Evolutionary conservation across 2,329 filamentous ascomycete genomes (phyloP).

Genomic region (Zasmidium cellare): DNA sequence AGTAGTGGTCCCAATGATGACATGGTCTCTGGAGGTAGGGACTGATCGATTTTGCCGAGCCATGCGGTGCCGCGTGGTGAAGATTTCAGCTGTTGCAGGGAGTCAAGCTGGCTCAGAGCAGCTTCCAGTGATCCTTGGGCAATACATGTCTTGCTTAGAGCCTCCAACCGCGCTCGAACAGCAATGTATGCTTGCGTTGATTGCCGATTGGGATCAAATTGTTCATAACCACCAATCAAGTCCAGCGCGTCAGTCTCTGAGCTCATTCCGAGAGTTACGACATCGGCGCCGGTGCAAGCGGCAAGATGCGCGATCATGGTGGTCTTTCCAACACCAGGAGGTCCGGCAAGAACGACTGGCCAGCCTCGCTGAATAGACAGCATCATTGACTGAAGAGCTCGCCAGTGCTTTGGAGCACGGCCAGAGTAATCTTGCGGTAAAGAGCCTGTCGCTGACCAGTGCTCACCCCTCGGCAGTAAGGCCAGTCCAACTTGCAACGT

Average conservation of each 20-base stretch:
- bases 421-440: constrained; percentile 30
- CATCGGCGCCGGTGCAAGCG: constrained; percentile 70
- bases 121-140: constrained; percentile 7
- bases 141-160: constrained; percentile 15
- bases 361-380: constrained; percentile 83
- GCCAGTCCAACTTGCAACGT: constrained; percentile 80
- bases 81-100: constrained; percentile 6
- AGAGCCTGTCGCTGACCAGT: constrained; percentile 3
- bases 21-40: constrained; percentile 7
- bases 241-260: constrained; percentile 97
- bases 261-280: constrained; percentile 86
- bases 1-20: constrained; percentile 11
- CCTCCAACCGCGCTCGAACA: constrained; percentile 15
- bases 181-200: constrained; percentile 17
- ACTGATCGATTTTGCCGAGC: constrained; percentile 6
- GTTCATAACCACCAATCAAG: constrained; percentile 93
- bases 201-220: constrained; percentile 74
- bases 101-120: constrained; percentile 8
- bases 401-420: constrained; percentile 51
- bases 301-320: constrained; percentile 77
- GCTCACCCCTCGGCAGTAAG: constrained; percentile 60
- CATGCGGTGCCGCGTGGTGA: not conserved
- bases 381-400: constrained; percentile 81
- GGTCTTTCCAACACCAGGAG: constrained; percentile 85
- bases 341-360: constrained; percentile 84